Base-by-base conservation (phyloP, 1,284 basidiomycete genomes). In the Stygiomarasmius scandens region DNA sequence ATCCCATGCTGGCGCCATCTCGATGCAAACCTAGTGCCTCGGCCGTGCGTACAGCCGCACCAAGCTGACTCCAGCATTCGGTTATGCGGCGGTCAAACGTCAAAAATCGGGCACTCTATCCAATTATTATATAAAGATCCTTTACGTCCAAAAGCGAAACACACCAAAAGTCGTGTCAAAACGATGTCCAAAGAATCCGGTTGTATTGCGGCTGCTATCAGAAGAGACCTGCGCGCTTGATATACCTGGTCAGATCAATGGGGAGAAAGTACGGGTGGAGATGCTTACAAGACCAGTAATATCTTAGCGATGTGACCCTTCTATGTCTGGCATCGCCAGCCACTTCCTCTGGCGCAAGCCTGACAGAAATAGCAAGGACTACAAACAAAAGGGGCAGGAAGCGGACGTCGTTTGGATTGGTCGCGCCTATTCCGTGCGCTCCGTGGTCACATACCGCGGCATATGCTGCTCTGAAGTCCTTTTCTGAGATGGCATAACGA, bases 21-120 rank as follows among this genome's bases (percentile, higher is more conserved):
- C 96, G 83, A 72, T 98, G 95, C 34, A 98, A 75, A 16, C 95
- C 96, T 41, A 98, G 86, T 1, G 95, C 95, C 69, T 97, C 95
- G 11, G 95, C 96, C 14, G 95, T 97, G 54, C 95, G 80, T 19
- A 98, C 87, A 41, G 94, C 94, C 1, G 93, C 94, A 49, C 95
- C 95, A 11, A 98, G 79, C 67, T 96, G 92, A 68, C 92, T 95
- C 95, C 96, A 98, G 67, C 93, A 95, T 74, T 97, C 95, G 3
- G 92, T 93, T 63, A 93, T 92, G 54, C 92, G 85, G 43, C 93
- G 84, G 67, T 93, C 90, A 66, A 96, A 89, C 2, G 94, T 94
- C 54, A 97, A 79, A 73, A 96, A 97, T 54, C 96, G 86, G 22
- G 94, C 92, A 61, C 91, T 93, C 93, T 93, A 69, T 0, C 51